phyloP scores from a whole-genome alignment of 805 yeast genomes.

The Starmerella khaoyaiensis region DNA sequence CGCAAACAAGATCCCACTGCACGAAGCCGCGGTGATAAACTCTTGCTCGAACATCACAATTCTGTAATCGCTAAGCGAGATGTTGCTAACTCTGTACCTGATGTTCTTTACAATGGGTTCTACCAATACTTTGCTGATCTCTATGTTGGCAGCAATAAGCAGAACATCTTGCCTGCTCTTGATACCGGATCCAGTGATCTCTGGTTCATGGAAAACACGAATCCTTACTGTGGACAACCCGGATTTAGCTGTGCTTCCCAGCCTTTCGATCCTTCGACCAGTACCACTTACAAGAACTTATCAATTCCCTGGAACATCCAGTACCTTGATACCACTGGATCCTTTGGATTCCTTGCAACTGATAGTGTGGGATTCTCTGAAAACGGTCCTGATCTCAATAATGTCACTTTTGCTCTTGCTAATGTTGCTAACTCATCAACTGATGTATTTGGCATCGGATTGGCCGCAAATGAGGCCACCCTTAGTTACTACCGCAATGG shows the following conservation, averaged over 20 bases:
- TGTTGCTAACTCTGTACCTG: constrained; percentile 2
- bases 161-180: constrained; percentile 38
- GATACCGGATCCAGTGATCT: constrained; percentile 65
- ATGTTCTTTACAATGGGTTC: constrained; percentile 21
- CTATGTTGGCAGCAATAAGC: constrained; percentile 44
- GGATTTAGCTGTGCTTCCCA: constrained; percentile 20
- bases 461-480: constrained; percentile 24
- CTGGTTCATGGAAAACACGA: constrained; percentile 35
- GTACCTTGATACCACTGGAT: constrained; percentile 36
- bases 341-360: constrained; percentile 41
- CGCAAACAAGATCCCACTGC: too few species aligned
- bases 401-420: constrained; percentile 59
- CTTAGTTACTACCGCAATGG: constrained; percentile 8
- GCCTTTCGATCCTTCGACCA: constrained; percentile 21
- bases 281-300: constrained; percentile 20
- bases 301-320: constrained; percentile 27
- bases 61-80: too few species aligned
- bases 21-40: too few species aligned
- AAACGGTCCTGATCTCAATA: constrained; percentile 30
- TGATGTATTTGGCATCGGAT: constrained; percentile 46
- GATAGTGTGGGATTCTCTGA: constrained; percentile 43
- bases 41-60: too few species aligned
- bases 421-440: constrained; percentile 44
- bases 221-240: constrained; percentile 10
- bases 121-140: constrained; percentile 25